phyloP scores from a whole-genome alignment of 805 yeast genomes.

The Starmera quercuum region DNA sequence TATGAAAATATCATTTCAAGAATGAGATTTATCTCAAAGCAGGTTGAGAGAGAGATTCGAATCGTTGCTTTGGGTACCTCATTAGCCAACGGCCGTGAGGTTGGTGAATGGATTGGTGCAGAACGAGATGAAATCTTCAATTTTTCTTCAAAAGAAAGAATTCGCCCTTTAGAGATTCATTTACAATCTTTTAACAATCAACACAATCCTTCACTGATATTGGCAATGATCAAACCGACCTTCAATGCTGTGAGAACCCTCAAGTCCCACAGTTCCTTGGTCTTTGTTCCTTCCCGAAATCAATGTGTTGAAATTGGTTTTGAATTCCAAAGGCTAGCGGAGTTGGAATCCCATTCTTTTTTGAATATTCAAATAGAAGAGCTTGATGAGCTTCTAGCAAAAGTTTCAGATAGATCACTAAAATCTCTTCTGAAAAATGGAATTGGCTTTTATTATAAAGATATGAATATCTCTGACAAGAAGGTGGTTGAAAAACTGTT shows the following conservation, averaged over 20 bases:
- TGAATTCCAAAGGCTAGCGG: slow-evolving; percentile 33
- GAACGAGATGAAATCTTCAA: slow-evolving; percentile 54
- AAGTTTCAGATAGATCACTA: slow-evolving; percentile 40
- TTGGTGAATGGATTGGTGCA: slow-evolving; percentile 85
- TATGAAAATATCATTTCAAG: slow-evolving; percentile 72
- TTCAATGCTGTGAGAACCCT: slow-evolving; percentile 32
- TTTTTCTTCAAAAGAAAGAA: slow-evolving; percentile 57
- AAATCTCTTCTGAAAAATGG: slow-evolving; percentile 43
- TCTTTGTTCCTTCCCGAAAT: slow-evolving; percentile 53
- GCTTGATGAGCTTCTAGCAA: slow-evolving; percentile 32
- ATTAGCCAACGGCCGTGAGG: slow-evolving; percentile 65
- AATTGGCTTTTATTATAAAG: slow-evolving; percentile 52
- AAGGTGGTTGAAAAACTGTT: slow-evolving; percentile 47
- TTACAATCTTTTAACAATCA: slow-evolving; percentile 38
- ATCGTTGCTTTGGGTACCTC: slow-evolving; percentile 66
- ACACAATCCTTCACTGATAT: slow-evolving; percentile 46
- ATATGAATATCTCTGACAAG: slow-evolving; percentile 50
- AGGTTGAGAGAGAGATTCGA: slow-evolving; percentile 50
- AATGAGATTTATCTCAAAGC: slow-evolving; percentile 60
- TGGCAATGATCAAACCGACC: slow-evolving; percentile 43
- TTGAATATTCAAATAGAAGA: slow-evolving; percentile 30
- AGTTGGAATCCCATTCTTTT: slow-evolving; percentile 30
- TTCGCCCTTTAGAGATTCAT: slow-evolving; percentile 48
- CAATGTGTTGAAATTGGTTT: slow-evolving; percentile 45
- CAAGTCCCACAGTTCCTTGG: slow-evolving; percentile 28